A percentile compares a stretch with the other conserved stretches of the same genome.
Evolutionary conservation across 768 basidiomycete genomes (phyloP).

Genomic region (Naematelia aurantialba): DNA sequence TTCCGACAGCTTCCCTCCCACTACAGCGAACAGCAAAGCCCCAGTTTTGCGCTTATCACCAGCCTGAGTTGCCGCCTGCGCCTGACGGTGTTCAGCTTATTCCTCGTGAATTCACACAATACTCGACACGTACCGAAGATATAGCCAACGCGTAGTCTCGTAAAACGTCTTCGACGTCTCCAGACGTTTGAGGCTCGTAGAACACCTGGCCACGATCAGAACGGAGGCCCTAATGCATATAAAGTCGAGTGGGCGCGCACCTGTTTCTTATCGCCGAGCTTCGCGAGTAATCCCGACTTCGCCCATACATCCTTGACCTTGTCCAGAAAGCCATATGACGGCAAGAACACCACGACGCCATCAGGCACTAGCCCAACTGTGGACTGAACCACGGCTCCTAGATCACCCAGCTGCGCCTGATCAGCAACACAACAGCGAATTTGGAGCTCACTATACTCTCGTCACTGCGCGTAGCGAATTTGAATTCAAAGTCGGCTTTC

Average conservation of each 20-base stretch:
- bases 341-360: conserved; percentile 90
- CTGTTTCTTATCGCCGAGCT: conserved; percentile 69
- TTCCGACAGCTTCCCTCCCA: conserved; percentile 96
- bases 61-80: conserved; percentile 3
- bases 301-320: conserved; percentile 66
- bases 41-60: conserved; percentile 53
- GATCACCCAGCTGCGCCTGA: conserved; percentile 62
- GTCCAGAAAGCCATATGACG: conserved; percentile 80
- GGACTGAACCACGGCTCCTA: conserved; percentile 80
- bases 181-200: conserved; percentile 73
- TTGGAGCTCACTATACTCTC: conserved; percentile 58
- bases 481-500: conserved; percentile 73
- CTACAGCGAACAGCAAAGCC: conserved; percentile 84
- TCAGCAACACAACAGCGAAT: neutral
- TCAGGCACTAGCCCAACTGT: conserved; percentile 71
- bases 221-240: neutral
- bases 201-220: conserved; percentile 61
- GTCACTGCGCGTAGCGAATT: conserved; percentile 69
- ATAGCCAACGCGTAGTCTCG: conserved; percentile 65
- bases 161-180: conserved; percentile 69
- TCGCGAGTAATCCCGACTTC: conserved; percentile 60
- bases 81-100: conserved; percentile 3
- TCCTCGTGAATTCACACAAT: neutral
- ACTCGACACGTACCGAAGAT: conserved; percentile 21
- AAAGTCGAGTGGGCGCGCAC: conserved; percentile 51